Evolutionary conservation across 108 stramenopile genomes (phyloP), one percentile per base, ranked within the genome.

Genomic region (Nitzschia palea): DNA sequence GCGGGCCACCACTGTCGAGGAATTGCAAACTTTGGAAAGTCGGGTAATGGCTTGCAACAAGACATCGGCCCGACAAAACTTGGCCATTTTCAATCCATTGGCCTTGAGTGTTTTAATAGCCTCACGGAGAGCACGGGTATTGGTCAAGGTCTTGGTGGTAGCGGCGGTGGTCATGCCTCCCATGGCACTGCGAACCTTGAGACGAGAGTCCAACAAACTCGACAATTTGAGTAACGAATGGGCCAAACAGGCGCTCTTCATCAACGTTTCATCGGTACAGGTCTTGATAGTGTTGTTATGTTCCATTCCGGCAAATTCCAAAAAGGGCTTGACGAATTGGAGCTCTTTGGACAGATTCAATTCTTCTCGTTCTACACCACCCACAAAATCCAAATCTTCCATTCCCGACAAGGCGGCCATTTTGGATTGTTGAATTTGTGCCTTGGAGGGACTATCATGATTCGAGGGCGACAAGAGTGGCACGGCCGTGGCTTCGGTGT

Each of bases 51-150:
- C 77, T 72, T 93, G 92, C 44, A 93, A 62, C 44, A 93, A 44
- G 51, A 93, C 73, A 57, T 93, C 92, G 17, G 85, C 48, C 10
- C 92, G 81, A 54, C 92, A 93, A 68, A 93, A 90, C 56, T 90
- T 93, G 50, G 89, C 89, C 75, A 93, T 82, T 55, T 87, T 77
- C 28, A 90, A 35, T 30, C 92, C 92, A 62, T 86, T 88, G 29
- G 71, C 66, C 26, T 79, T 78, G 61, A 93, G 87, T 9, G 81
- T 90, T 55, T 90, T 90, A 65, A 93, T 93, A 2, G 89, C 86
- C 52, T 87, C 86, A 17, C 85, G 77, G 27, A 93, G 66, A 12
- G 86, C 85, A 37, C 92, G 71, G 5, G 86, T 83, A 25, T 81
- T 78, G 10, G 77, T 75, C 44, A 89, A 55, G 1, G 86, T 75